These are phyloP conservation scores for Suhomyces faveliae DNA, from an alignment of 805 yeast genomes.

Conservation along the genomic window DNA sequence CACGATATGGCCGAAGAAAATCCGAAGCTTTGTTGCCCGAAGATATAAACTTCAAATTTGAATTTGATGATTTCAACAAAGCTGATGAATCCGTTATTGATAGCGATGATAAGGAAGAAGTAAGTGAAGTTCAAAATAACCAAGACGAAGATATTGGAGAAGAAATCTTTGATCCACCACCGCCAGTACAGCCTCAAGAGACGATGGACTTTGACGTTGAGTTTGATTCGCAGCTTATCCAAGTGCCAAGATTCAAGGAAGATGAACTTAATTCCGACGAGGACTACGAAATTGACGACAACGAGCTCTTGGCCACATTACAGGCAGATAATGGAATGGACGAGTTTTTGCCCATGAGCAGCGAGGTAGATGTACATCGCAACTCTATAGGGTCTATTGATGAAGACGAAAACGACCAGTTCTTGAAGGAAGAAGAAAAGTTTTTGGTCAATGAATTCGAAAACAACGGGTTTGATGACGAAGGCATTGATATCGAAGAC, in stretches of 20 bases:
- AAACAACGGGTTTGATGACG: constrained; percentile 46
- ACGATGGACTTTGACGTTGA: constrained; percentile 24
- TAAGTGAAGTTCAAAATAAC: constrained; percentile 12
- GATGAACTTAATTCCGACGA: constrained; percentile 55
- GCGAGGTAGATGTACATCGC: not conserved
- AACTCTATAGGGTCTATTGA: constrained; percentile 33
- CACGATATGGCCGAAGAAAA: constrained; percentile 34
- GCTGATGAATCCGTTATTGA: constrained; percentile 16
- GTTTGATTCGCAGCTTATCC: constrained; percentile 35
- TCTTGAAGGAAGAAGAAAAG: constrained; percentile 44
- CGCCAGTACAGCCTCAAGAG: not conserved
- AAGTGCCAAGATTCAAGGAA: constrained; percentile 53
- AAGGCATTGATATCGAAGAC: constrained; percentile 33
- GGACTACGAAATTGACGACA: constrained; percentile 59
- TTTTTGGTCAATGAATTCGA: constrained; percentile 47
- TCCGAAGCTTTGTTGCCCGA: constrained; percentile 42
- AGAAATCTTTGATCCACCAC: constrained; percentile 27
- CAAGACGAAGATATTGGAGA: constrained; percentile 65
- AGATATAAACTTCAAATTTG: constrained; percentile 42
- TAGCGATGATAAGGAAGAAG: constrained; percentile 25
- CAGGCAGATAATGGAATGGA: constrained; percentile 47
- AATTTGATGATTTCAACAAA: constrained; percentile 36
- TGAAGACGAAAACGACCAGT: constrained; percentile 37
- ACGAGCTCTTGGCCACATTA: constrained; percentile 44
- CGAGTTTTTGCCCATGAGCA: constrained; percentile 26